Conservation (phyloP, 768 basidiomycete genomes). For the Mycena alexandri region DNA sequence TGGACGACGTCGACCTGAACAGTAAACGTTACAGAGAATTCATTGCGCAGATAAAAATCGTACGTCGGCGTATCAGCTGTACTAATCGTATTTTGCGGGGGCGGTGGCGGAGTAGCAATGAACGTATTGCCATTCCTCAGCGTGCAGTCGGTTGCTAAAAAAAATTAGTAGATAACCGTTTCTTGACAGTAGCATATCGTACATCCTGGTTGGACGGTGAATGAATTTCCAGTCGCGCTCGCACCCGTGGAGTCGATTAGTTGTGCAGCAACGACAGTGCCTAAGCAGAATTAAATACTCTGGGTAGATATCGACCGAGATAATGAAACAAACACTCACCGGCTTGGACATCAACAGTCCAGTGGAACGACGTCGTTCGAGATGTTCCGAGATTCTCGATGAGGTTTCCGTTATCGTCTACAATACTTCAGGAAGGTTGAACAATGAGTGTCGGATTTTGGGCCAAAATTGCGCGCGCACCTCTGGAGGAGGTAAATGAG, state of each 20-base stretch:
- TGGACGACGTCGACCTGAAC: too few relatives aligned
- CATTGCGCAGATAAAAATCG: too few relatives aligned
- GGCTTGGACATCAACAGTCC: slow-evolving; percentile 23
- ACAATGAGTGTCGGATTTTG: background rate
- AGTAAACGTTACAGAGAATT: too few relatives aligned
- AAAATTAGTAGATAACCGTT: background rate
- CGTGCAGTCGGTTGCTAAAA: slow-evolving; percentile 19
- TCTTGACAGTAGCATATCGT: background rate
- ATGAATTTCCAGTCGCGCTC: background rate
- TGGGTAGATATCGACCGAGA: background rate
- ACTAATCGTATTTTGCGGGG: background rate
- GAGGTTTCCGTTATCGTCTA: background rate
- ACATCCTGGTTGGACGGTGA: slow-evolving; percentile 23
- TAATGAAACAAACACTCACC: background rate
- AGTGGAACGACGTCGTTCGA: slow-evolving; percentile 1
- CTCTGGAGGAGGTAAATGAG: slow-evolving; percentile 6
- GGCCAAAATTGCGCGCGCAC: background rate
- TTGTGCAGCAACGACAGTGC: slow-evolving; percentile 16
- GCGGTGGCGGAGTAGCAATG: background rate
- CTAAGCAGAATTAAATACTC: background rate
- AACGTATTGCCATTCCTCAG: background rate
- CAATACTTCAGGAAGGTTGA: slow-evolving; percentile 4
- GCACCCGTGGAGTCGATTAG: slow-evolving; percentile 25
- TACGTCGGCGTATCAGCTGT: background rate
- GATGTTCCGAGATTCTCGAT: slow-evolving; percentile 9